These are phyloP conservation scores for Wickerhamiella galacta DNA, from an alignment of 805 yeast species.

Conservation along the genomic window DNA sequence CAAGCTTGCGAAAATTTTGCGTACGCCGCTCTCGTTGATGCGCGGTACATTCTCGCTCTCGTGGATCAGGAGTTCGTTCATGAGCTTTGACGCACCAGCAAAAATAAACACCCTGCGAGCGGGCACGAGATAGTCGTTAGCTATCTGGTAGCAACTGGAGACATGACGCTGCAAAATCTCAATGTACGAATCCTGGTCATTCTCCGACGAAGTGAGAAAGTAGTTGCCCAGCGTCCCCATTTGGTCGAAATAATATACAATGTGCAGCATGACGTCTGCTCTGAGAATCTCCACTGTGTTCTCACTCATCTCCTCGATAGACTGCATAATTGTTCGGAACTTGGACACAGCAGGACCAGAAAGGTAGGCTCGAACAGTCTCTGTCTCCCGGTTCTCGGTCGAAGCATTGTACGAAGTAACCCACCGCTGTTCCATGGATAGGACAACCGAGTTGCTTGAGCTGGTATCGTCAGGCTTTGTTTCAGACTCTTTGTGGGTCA, in stretches of 20 bases:
- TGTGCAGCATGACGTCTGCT: slow-evolving; percentile 38
- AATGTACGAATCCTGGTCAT: slow-evolving; percentile 39
- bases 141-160: slow-evolving; percentile 29
- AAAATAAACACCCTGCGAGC: slow-evolving; percentile 22
- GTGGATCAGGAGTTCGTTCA: slow-evolving; percentile 35
- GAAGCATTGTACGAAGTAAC: too few species aligned
- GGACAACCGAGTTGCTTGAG: too few species aligned
- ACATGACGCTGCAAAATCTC: slow-evolving; percentile 35
- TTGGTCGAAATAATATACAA: slow-evolving; percentile 34
- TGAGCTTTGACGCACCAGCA: slow-evolving; percentile 34
- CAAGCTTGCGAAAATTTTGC: slow-evolving; percentile 42
- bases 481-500: too few species aligned
- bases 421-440: too few species aligned
- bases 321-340: too few species aligned
- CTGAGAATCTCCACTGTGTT: too few species aligned
- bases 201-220: slow-evolving; percentile 38
- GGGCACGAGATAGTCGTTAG: slow-evolving; percentile 21
- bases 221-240: slow-evolving; percentile 35
- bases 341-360: too few species aligned
- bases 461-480: too few species aligned
- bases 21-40: slow-evolving; percentile 42
- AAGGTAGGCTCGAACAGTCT: too few species aligned
- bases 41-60: slow-evolving; percentile 35
- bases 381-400: too few species aligned
- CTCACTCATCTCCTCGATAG: too few species aligned